Conservation (phyloP, 2,329 filamentous ascomycete species). For the Venturiaceae sp. region DNA sequence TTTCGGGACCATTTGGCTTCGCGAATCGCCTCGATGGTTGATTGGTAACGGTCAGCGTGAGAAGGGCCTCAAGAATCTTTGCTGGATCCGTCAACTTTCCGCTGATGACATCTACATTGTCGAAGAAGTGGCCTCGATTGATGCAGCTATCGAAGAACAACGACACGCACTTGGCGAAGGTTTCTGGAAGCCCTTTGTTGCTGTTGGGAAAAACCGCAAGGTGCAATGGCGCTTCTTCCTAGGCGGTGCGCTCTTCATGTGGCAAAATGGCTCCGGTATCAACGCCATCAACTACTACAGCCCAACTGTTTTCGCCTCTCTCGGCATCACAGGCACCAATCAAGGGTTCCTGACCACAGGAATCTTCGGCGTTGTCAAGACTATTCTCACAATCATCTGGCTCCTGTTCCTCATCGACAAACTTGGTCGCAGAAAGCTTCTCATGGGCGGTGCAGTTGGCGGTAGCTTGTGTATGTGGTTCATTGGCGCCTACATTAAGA, state of each 20-base stretch:
- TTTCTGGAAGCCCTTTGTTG: conserved; percentile 64
- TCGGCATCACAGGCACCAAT: conserved; percentile 52
- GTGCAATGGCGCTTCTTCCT: conserved; percentile 65
- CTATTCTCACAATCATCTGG: conserved; percentile 57
- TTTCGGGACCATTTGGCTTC: conserved; percentile 31
- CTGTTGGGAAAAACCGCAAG: conserved; percentile 43
- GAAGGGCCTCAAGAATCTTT: conserved; percentile 33
- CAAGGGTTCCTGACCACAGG: conserved; percentile 58
- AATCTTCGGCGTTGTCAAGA: conserved; percentile 70
- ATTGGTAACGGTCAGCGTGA: conserved; percentile 30
- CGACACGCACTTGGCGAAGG: conserved; percentile 54
- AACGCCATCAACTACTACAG: conserved; percentile 56
- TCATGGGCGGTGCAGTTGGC: conserved; percentile 54
- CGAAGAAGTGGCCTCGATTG: conserved; percentile 63
- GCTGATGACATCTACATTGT: conserved; percentile 55
- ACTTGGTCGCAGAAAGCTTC: conserved; percentile 50
- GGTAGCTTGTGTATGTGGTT: conserved; percentile 58
- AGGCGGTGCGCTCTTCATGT: conserved; percentile 65
- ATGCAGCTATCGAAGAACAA: conserved; percentile 58
- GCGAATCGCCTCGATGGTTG: conserved; percentile 35
- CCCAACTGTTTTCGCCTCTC: conserved; percentile 57
- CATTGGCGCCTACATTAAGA: conserved; percentile 51
- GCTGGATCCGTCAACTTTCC: conserved; percentile 54
- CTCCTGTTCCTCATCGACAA: conserved; percentile 59
- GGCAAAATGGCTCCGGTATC: conserved; percentile 69